Evolutionary conservation across 2,329 filamentous ascomycete species (phyloP).

Genomic region (Raffaelea deltoideospora): DNA sequence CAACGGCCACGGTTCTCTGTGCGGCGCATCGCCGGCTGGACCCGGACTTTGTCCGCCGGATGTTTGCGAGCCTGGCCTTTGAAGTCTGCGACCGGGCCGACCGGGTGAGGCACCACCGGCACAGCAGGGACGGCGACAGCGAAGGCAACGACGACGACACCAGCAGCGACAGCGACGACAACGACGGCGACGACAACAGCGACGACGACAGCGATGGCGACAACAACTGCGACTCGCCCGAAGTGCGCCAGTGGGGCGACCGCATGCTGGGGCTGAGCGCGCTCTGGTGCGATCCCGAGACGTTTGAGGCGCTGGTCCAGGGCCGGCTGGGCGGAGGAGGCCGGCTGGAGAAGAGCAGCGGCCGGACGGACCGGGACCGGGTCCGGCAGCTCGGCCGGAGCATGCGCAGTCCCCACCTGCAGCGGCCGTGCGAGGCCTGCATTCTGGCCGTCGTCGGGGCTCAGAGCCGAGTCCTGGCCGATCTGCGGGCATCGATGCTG

Average conservation of each 20-base stretch:
- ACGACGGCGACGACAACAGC: background rate
- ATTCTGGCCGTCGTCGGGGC: conserved; percentile 33
- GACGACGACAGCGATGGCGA: background rate
- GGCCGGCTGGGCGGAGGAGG: conserved; percentile 5
- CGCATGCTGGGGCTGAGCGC: conserved; percentile 9
- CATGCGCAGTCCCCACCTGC: conserved; percentile 5
- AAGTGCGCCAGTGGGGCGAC: conserved; percentile 9
- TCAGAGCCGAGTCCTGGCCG: conserved; percentile 22
- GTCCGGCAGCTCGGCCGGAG: background rate
- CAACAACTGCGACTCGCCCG: background rate
- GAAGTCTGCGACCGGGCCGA: conserved; percentile 9
- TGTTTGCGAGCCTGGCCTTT: conserved; percentile 18
- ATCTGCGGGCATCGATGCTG: conserved; percentile 28
- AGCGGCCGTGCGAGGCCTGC: conserved; percentile 34
- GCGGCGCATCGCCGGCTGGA: conserved; percentile 9
- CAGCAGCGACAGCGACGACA: background rate
- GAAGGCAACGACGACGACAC: background rate
- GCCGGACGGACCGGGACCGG: background rate
- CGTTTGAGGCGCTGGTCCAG: conserved; percentile 3
- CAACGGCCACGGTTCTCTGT: conserved; percentile 10
- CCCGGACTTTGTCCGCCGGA: conserved; percentile 9
- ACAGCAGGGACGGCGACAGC: background rate
- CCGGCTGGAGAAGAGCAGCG: background rate
- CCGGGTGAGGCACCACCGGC: conserved; percentile 5
- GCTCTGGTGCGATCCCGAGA: conserved; percentile 7